A percentile compares a stretch with the other conserved stretches of the same genome.
Conservation (phyloP, 2,329 filamentous ascomycete species). For the Pseudopithomyces maydicus region DNA sequence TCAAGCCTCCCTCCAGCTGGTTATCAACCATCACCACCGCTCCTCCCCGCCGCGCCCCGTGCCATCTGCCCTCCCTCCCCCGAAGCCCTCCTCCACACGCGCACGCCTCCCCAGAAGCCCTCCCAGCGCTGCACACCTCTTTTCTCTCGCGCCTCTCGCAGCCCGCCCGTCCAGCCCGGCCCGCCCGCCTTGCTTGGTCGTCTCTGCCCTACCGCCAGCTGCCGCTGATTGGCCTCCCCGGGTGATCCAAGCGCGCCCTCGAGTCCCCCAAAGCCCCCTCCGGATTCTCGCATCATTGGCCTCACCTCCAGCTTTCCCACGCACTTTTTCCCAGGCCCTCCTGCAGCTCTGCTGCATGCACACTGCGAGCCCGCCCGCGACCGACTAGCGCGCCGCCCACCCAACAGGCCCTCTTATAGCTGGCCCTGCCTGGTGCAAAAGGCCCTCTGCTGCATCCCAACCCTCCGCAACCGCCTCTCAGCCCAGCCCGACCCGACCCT, state of each 20-base stretch:
- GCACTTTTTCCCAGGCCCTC: conserved; percentile 17
- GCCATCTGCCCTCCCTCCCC: background rate
- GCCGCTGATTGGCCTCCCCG: background rate
- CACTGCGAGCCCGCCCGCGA: conserved; percentile 24
- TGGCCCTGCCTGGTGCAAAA: conserved; percentile 8
- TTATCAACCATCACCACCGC: conserved; percentile 6
- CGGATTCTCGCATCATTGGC: conserved; percentile 32
- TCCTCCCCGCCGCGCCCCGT: background rate
- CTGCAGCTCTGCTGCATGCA: conserved; percentile 30
- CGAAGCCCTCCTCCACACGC: background rate
- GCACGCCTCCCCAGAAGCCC: background rate
- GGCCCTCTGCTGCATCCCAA: conserved; percentile 2
- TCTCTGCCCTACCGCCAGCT: conserved; percentile 8
- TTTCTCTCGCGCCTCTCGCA: conserved; percentile 1
- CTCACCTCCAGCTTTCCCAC: conserved; percentile 26
- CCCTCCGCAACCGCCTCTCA: conserved; percentile 13
- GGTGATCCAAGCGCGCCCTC: conserved; percentile 14
- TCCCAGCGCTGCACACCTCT: conserved; percentile 10
- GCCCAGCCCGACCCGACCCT: conserved; percentile 10
- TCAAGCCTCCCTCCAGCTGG: conserved; percentile 9
- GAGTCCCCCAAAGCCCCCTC: conserved; percentile 31
- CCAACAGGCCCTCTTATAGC: conserved; percentile 7
- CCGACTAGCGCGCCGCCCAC: conserved; percentile 33
- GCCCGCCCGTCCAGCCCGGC: background rate
- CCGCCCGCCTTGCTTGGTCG: conserved; percentile 19